A percentile compares a stretch with the other conserved stretches of the same genome.
Evolutionary conservation across 768 basidiomycete genomes (phyloP).

Genomic region (Tricholoma hemisulphureum): DNA sequence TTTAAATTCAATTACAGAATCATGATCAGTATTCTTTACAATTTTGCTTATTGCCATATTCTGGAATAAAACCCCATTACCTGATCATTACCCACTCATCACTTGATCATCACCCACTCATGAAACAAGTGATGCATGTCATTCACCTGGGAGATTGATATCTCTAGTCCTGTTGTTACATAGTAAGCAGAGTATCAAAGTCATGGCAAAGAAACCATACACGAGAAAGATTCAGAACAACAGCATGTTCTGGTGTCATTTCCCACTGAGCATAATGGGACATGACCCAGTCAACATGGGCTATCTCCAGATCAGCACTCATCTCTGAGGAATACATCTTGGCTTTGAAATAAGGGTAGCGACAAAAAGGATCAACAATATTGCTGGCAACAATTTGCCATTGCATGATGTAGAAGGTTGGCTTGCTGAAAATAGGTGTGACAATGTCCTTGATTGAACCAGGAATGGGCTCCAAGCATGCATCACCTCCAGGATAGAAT

Average conservation of each 20-base stretch:
- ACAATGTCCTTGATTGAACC: constrained; percentile 21
- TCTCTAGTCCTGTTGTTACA: not conserved
- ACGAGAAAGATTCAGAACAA: constrained; percentile 13
- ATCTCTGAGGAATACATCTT: constrained; percentile 17
- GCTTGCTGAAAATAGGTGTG: not conserved
- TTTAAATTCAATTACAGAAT: too few species aligned
- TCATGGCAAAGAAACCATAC: constrained; percentile 1
- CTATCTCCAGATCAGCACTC: constrained; percentile 9
- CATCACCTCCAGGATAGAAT: constrained; percentile 15
- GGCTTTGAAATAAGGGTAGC: constrained; percentile 21
- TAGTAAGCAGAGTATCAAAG: not conserved
- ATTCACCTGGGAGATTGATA: not conserved
- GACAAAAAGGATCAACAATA: constrained; percentile 15
- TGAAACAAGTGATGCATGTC: not conserved
- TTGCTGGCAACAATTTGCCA: constrained; percentile 6
- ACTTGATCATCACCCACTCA: not conserved
- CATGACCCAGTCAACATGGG: constrained; percentile 17
- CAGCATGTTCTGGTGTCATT: constrained; percentile 3
- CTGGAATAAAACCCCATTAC: not conserved
- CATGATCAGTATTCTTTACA: too few species aligned
- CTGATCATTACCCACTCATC: not conserved
- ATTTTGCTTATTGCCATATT: too few species aligned
- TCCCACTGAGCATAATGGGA: constrained; percentile 21
- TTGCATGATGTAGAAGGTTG: constrained; percentile 10
- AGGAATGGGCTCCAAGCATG: constrained; percentile 8